These are phyloP conservation scores for Lentithecium fluviatile DNA, from an alignment of 495 filamentous ascomycete genomes.

Conservation along the genomic window DNA sequence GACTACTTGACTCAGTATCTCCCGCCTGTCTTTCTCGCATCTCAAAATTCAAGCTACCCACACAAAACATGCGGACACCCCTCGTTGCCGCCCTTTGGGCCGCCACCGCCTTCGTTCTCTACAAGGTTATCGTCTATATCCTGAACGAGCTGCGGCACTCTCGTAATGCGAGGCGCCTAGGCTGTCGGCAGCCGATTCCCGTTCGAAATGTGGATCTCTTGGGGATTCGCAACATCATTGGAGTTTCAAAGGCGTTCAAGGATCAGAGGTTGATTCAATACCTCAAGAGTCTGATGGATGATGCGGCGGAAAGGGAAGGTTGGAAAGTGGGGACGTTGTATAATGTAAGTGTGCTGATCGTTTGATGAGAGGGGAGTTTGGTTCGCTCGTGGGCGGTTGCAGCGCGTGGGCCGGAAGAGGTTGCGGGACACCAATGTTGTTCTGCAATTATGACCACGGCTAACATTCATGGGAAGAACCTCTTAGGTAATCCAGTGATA, in stretches of 20 bases:
- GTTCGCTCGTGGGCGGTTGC: no score
- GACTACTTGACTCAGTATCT: no score
- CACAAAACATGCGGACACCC: constrained; percentile 14
- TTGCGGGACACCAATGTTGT: no score
- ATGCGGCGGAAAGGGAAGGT: constrained; percentile 12
- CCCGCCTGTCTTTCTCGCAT: no score
- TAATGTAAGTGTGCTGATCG: not conserved
- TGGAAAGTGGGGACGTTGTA: constrained; percentile 6
- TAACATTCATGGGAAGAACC: not conserved
- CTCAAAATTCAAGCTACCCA: no score
- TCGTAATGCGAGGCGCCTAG: constrained; percentile 25
- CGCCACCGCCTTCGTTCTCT: constrained; percentile 12
- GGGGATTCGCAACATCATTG: constrained; percentile 28
- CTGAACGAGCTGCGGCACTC: constrained; percentile 14
- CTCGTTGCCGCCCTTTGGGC: constrained; percentile 16
- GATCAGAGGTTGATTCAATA: constrained; percentile 28
- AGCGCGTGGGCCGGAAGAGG: no score
- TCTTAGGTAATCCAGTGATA: constrained; percentile 8
- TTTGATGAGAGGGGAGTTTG: no score
- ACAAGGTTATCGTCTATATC: constrained; percentile 11
- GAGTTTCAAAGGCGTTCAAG: constrained; percentile 31
- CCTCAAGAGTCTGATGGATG: constrained; percentile 22
- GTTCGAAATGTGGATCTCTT: constrained; percentile 18
- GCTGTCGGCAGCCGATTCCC: constrained; percentile 20
- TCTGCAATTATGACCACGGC: no score